Evolutionary conservation across 176 grass and related monocot species (phyloP).

Genomic region (Puya raimondii): DNA sequence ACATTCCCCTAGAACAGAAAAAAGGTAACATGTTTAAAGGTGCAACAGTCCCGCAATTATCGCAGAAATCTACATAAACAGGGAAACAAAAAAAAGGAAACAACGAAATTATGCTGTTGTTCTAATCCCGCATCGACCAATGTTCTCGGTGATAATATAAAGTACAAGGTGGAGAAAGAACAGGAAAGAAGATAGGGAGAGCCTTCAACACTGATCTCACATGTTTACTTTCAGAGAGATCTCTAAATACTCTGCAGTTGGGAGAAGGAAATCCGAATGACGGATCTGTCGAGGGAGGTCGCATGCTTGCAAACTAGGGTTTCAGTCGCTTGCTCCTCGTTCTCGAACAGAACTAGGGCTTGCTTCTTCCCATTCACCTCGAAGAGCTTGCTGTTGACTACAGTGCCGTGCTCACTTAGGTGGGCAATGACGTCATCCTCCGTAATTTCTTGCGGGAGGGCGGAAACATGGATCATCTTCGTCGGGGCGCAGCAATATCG

Average conservation of each 20-base stretch:
- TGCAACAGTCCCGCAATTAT: neutral
- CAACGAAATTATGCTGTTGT: neutral
- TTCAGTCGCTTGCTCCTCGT: slow-evolving; percentile 63
- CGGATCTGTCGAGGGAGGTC: slow-evolving; percentile 51
- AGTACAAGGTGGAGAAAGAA: neutral
- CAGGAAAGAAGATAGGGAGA: neutral
- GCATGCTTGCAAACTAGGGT: slow-evolving; percentile 86
- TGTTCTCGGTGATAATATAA: neutral
- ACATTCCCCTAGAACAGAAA: neutral
- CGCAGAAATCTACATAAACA: neutral
- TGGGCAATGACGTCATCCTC: slow-evolving; percentile 52
- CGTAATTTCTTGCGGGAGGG: slow-evolving; percentile 61
- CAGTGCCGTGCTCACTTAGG: slow-evolving; percentile 59
- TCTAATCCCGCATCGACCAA: neutral
- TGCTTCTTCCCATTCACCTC: slow-evolving; percentile 86
- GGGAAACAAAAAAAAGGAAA: neutral
- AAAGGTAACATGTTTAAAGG: neutral
- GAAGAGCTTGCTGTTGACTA: slow-evolving; percentile 72
- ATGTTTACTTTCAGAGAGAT: neutral
- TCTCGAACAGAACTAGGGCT: slow-evolving; percentile 64
- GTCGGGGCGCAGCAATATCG: slow-evolving; percentile 80
- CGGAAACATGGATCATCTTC: slow-evolving; percentile 89
- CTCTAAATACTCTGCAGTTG: slow-evolving; percentile 78
- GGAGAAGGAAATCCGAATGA: slow-evolving; percentile 82
- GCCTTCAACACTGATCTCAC: neutral